Percentiles rank a stretch among this genome's conserved stretches.
Evolutionary conservation across 1,284 basidiomycete species (phyloP).

Genomic region (Tetrapyrgos nigripes): DNA sequence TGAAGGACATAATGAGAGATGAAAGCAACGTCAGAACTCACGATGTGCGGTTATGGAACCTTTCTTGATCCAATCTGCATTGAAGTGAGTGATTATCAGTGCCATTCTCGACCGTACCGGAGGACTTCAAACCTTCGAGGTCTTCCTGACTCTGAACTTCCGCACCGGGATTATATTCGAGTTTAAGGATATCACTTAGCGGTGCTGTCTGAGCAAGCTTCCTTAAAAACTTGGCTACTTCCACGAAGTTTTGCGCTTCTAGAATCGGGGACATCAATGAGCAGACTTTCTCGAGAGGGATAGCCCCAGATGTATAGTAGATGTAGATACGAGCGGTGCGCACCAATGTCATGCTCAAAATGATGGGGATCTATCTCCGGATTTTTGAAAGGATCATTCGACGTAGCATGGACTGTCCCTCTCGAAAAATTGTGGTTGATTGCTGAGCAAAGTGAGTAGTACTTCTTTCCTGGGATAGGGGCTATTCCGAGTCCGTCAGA

Average conservation of each 20-base stretch:
- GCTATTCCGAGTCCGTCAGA: constrained; percentile 26
- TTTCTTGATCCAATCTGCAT: not conserved
- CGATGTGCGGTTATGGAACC: no score
- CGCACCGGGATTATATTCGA: constrained; percentile 18
- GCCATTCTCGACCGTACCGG: no score
- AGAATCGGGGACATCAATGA: no score
- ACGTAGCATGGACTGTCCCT: constrained; percentile 50
- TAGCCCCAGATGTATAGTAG: no score
- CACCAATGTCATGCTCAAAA: constrained; percentile 54
- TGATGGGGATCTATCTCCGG: constrained; percentile 55
- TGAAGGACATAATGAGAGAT: no score
- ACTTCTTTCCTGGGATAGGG: constrained; percentile 32
- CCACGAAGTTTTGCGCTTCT: constrained; percentile 16
- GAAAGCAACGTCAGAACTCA: not conserved
- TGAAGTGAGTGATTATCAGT: no score
- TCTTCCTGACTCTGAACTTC: constrained; percentile 16
- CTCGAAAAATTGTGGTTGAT: constrained; percentile 43
- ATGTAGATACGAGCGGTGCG: not conserved
- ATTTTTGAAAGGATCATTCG: constrained; percentile 43
- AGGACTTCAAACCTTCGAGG: constrained; percentile 11
- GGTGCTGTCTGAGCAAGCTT: constrained; percentile 7
- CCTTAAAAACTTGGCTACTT: constrained; percentile 12
- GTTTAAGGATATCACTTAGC: constrained; percentile 14
- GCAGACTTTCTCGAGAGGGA: no score
- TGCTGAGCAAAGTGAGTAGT: constrained; percentile 35